Base-by-base conservation (phyloP, 2,329 filamentous ascomycete species). In the Ascochyta clinopodiicola region DNA sequence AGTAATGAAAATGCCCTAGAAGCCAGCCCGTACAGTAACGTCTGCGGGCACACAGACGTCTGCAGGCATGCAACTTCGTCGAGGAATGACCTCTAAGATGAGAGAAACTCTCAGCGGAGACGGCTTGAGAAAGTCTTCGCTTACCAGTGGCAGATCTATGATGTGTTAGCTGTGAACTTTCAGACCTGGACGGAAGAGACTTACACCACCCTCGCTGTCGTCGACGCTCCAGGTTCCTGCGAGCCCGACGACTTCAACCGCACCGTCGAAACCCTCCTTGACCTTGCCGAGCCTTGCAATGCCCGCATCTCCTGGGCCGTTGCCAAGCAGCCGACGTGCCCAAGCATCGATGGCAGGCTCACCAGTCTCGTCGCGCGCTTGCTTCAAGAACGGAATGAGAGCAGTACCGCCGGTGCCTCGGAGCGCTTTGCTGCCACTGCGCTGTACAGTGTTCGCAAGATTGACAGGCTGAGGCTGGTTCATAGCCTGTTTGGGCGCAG, bases 311-410 rank as follows among this genome's bases (percentile, higher is more conserved):
- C 60, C 78, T 1, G 81, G 78, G 0, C 80, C 81, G 51, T 83
- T 84, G 59, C 79, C 85, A 21, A 88, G 77, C 37, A 88, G 64
- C 22, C 84, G 77, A 46, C 81, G 77, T 13, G 85, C 85, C 86
- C 86, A 88, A 1, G 80, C 79, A 66, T 88, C 85, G 44, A 98
- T 88, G 1, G 93, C 92, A 1, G 92, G 92, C 75, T 98, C 94
- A 15, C 91, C 91, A 0, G 95, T 99, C 81, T 99, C 95, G 69
- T 99, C 93, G 25, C 95, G 84, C 4, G 95, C 95, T 77, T 99
- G 95, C 77, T 98, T 97, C 58, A 99, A 80, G 77, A 99, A 99
- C 0, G 94, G 91, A 51, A 99, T 97, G 52, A 99, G 80, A 0
- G 93, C 91, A 0, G 95, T 98, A 15, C 95, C 95, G 13, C 95